These are phyloP conservation scores for Asterella californica DNA, from an alignment of 225 moss, liverwort and hornwort species.

Conservation along the genomic window DNA sequence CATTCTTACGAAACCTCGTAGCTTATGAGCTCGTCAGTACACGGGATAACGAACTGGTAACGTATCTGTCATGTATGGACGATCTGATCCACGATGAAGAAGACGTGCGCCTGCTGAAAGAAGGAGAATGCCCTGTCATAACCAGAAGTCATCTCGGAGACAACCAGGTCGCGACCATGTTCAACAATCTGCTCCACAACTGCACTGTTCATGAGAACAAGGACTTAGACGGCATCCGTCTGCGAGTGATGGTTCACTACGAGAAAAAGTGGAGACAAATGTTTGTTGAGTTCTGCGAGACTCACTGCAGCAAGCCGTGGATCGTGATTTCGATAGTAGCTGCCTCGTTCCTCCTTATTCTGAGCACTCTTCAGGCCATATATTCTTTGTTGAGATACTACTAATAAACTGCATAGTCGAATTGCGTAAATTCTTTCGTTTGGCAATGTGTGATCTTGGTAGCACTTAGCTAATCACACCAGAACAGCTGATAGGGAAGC, in stretches of 20 bases:
- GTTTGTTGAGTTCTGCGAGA: slow-evolving; percentile 2
- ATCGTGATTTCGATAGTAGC: not conserved
- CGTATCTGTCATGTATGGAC: slow-evolving; percentile 1
- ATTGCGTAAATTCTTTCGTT: no score
- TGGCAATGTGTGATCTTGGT: no score
- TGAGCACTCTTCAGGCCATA: no score
- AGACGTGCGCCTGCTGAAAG: slow-evolving; percentile 10
- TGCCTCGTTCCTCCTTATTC: not conserved
- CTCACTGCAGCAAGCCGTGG: slow-evolving; percentile 6
- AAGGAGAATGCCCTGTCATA: not conserved
- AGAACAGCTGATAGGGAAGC: no score
- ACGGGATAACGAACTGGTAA: not conserved
- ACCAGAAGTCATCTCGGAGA: not conserved
- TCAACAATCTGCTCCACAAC: slow-evolving; percentile 9
- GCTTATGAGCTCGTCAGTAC: slow-evolving; percentile 6
- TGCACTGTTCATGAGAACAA: no score
- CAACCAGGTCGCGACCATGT: slow-evolving; percentile 7
- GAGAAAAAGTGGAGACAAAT: not conserved
- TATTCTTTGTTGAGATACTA: no score
- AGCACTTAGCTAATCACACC: no score
- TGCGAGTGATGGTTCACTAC: no score
- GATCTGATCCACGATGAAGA: slow-evolving; percentile 10
- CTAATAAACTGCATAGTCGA: no score
- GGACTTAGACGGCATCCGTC: no score
- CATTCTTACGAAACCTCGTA: slow-evolving; percentile 12